phyloP scores from a whole-genome alignment of 23 red algal species.

The Cyanidium caldarium region DNA sequence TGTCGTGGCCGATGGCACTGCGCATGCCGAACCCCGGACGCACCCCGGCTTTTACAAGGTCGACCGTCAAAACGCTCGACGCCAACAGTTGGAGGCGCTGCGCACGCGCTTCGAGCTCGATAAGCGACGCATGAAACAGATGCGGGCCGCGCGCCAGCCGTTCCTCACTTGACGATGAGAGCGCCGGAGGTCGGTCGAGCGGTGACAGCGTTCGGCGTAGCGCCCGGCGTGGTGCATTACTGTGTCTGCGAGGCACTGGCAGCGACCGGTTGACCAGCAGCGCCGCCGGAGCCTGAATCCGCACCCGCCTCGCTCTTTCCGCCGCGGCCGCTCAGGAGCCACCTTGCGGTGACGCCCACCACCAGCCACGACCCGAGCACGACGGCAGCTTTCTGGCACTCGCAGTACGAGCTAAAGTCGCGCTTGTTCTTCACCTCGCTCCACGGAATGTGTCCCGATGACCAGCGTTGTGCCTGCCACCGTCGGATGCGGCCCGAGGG shows the following conservation, averaged over 20 bases:
- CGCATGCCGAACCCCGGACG: neutral
- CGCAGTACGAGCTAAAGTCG: conserved; percentile 1
- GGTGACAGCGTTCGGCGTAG: too few relatives aligned
- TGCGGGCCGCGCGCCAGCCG: neutral
- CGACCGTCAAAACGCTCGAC: neutral
- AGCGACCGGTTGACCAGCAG: too few relatives aligned
- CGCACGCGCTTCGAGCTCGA: neutral
- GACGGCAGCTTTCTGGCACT: conserved; percentile 2
- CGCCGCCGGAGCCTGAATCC: too few relatives aligned
- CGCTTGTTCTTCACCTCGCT: neutral
- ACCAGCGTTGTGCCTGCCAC: neutral
- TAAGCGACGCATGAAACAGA: neutral
- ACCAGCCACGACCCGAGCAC: neutral
- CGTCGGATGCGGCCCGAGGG: too few relatives aligned
- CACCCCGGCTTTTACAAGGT: neutral
- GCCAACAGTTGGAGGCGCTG: neutral
- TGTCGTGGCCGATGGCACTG: neutral
- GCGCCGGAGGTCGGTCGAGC: too few relatives aligned
- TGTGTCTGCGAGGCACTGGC: too few relatives aligned
- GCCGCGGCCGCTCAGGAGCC: too few relatives aligned
- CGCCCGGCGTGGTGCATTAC: too few relatives aligned
- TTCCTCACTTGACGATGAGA: neutral
- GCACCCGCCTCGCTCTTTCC: too few relatives aligned
- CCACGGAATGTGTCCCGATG: neutral
- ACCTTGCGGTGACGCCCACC: neutral